These are phyloP conservation scores for Areca catechu DNA, from an alignment of 176 grass and related monocot genomes.

Conservation along the genomic window DNA sequence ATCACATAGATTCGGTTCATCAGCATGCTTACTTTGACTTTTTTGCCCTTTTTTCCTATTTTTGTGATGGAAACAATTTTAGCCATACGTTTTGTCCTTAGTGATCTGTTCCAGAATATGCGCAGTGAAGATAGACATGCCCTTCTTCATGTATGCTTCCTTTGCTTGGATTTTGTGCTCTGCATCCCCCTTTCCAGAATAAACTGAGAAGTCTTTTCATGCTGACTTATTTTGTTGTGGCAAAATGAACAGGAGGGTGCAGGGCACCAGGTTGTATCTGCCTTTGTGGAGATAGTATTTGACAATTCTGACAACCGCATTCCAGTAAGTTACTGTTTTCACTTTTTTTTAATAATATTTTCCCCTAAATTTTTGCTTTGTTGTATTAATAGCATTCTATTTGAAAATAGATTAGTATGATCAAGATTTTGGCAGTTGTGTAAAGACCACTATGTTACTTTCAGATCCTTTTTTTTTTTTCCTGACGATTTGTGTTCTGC, in stretches of 20 bases:
- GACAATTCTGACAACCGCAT: conserved; percentile 97
- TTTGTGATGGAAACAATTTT: conserved; percentile 28
- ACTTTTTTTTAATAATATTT: no score
- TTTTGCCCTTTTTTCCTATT: conserved; percentile 1
- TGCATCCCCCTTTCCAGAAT: no score
- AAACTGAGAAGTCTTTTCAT: no score
- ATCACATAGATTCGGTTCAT: background rate
- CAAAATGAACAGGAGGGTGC: conserved; percentile 77
- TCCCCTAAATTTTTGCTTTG: no score
- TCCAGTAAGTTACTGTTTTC: conserved; percentile 48
- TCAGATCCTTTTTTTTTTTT: no score
- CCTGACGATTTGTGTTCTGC: no score
- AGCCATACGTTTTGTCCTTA: conserved; percentile 99
- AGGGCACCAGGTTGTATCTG: conserved; percentile 94
- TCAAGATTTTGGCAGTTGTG: no score
- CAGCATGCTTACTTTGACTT: background rate
- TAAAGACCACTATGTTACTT: no score
- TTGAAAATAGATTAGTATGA: no score
- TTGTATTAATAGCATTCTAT: no score
- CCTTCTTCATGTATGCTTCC: conserved; percentile 79
- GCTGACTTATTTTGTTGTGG: no score
- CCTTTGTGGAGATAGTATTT: conserved; percentile 98
- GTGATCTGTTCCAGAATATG: conserved; percentile 90
- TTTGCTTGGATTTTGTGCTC: conserved; percentile 21
- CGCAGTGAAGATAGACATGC: conserved; percentile 86